Base-by-base conservation (phyloP, 2,329 filamentous ascomycete species). In the Neodidymelliopsis sp. region DNA sequence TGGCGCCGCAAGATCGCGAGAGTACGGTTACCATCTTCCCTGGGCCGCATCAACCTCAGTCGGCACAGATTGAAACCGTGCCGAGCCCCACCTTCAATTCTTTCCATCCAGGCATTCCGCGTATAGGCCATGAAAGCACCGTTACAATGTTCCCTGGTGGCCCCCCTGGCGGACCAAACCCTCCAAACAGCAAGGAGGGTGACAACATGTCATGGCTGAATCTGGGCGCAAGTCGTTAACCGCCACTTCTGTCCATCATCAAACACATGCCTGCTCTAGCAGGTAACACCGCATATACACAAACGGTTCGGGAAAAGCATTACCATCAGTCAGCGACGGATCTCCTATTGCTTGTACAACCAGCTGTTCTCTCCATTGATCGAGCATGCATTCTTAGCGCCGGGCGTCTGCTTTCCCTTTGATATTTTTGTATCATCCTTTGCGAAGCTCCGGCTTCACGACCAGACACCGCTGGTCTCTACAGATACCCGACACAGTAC, bases 161-260 rank as follows among this genome's bases (percentile, higher is more conserved):
- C 0, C 54, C 77, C 48, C 35, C 49, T 55, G 44, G 63, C 47
- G 30, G 49, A 60, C 58, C 55, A 2, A 55, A 53, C 6, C 43
- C 46, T 35, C 45, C 57, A 11, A 53, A 54, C 38, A 42, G 50
- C 15, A 51, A 58, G 25, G 47, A 44, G n/a, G 63, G 63, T 41
- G 56, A 63, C 22, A 89, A 91, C 69, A 89, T 91, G 86, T 90
- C 87, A 73, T 92, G 89, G 89, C 74, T 92, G 56, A 91, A 91
- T 65, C 78, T 91, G 13, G 85, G 84, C 35, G 81, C 64, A 33
- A 65, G 60, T 29, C 64, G 62, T 56, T 55, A 46, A 44, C 25
- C 13, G 11, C 33, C 15, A 37, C 42, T 39, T 40, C 10, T 44
- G 45, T 44, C 42, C 34, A 44, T 34, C 31, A 15, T n/a, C 16